Conservation (phyloP, 2,329 filamentous ascomycete species). For the Pezicula rhizophila region DNA sequence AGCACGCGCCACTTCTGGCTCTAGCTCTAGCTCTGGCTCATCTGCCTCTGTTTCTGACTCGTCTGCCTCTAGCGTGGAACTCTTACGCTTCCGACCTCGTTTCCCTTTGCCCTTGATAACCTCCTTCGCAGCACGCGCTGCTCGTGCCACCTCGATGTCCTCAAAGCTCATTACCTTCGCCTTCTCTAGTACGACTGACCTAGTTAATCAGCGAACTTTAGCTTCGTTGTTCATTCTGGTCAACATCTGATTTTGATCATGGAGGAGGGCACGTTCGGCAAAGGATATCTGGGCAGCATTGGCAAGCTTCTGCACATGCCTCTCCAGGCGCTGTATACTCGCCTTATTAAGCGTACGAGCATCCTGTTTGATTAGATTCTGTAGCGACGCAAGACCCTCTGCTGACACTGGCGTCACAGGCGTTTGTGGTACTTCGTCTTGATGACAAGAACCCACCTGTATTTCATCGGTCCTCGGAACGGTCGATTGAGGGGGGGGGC, state of each 20-base stretch:
- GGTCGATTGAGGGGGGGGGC: background rate
- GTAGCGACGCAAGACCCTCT: slow-evolving; percentile 8
- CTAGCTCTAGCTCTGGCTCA: slow-evolving; percentile 1
- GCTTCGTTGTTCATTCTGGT: slow-evolving; percentile 15
- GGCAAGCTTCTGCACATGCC: slow-evolving; percentile 19
- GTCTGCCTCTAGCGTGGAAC: slow-evolving; percentile 2
- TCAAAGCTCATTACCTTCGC: slow-evolving; percentile 27
- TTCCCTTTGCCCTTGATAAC: slow-evolving; percentile 9
- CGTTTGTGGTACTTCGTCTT: slow-evolving; percentile 11
- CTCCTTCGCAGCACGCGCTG: slow-evolving; percentile 11
- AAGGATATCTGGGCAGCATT: slow-evolving; percentile 19
- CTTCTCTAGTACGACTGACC: slow-evolving; percentile 6
- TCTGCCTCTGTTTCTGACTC: background rate
- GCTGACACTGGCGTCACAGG: slow-evolving; percentile 5
- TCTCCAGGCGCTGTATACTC: slow-evolving; percentile 16
- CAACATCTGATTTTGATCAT: slow-evolving; percentile 17
- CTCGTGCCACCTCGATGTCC: slow-evolving; percentile 18
- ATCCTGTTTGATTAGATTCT: slow-evolving; percentile 21
- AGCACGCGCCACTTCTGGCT: no score
- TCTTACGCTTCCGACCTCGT: slow-evolving; percentile 12
- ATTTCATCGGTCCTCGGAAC: background rate
- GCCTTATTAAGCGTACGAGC: slow-evolving; percentile 10
- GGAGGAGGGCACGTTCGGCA: slow-evolving; percentile 24
- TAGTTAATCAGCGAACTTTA: slow-evolving; percentile 13
- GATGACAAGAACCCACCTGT: background rate